Conservation (phyloP, 345 rosid genomes). For the Eucalyptus lansdowneana region DNA sequence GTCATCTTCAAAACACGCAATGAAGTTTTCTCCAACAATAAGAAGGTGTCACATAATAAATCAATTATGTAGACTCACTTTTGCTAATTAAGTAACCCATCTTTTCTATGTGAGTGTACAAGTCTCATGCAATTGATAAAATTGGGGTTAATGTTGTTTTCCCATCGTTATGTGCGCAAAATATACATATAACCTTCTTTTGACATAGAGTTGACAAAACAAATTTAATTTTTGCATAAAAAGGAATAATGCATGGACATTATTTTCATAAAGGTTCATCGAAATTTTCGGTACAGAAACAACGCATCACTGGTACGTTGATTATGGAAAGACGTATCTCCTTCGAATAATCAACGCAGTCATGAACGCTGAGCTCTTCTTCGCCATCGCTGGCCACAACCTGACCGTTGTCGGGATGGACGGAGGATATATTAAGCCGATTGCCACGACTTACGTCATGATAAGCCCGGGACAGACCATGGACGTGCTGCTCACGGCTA, state of each 20-base stretch:
- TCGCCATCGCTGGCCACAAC: conserved; percentile 14
- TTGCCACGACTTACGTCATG: not conserved
- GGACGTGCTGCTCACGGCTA: not conserved
- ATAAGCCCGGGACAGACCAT: conserved; percentile 19
- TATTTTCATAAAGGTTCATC: not conserved
- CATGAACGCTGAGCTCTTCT: conserved; percentile 12
- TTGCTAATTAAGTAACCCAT: not conserved
- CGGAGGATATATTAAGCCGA: conserved; percentile 11
- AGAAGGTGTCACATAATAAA: not conserved
- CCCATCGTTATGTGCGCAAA: not conserved
- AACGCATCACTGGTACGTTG: not conserved
- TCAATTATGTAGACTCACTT: not conserved
- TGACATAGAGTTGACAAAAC: not conserved
- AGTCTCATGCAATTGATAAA: not conserved
- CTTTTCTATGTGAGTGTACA: not conserved
- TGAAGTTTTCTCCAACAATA: too few relatives aligned
- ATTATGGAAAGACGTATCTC: conserved; percentile 12
- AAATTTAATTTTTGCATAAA: not conserved
- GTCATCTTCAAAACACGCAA: too few relatives aligned
- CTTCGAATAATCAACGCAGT: conserved; percentile 17
- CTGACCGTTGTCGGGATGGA: conserved; percentile 13
- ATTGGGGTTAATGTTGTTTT: not conserved
- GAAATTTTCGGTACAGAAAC: not conserved
- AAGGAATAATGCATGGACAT: not conserved
- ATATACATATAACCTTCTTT: not conserved